Percentiles rank a stretch among this genome's conserved stretches.
Conservation (phyloP, 768 basidiomycete species). For the Termitomyces sp. region DNA sequence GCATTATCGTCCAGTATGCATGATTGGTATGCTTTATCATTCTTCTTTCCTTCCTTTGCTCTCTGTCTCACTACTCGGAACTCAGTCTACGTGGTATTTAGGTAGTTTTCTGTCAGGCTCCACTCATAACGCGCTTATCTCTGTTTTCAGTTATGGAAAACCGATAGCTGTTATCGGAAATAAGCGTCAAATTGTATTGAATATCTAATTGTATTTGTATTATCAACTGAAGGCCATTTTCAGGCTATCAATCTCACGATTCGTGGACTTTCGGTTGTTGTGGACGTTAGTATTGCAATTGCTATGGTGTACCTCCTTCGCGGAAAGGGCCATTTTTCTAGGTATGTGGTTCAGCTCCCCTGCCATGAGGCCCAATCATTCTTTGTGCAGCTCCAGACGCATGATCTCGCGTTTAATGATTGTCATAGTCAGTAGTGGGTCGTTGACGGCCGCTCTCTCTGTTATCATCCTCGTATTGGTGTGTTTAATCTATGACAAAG, state of each 20-base stretch:
- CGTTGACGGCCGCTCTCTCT: background rate
- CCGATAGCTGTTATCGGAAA: background rate
- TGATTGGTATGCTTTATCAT: background rate
- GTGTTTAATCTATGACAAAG: background rate
- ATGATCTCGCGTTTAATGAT: conserved; percentile 1
- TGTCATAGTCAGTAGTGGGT: background rate
- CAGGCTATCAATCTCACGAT: background rate
- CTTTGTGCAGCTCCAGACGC: background rate
- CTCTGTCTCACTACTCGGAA: background rate
- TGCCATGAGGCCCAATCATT: background rate
- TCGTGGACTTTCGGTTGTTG: background rate
- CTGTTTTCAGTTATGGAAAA: background rate
- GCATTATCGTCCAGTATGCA: background rate
- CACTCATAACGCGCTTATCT: background rate
- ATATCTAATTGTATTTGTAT: background rate
- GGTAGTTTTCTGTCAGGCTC: background rate
- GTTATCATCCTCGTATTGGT: background rate
- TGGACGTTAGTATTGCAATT: background rate
- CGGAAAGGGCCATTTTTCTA: background rate
- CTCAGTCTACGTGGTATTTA: background rate
- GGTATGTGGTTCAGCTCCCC: background rate
- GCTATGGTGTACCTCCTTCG: conserved; percentile 1
- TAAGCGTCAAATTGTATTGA: background rate
- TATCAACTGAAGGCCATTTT: background rate
- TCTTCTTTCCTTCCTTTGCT: background rate